Conservation (phyloP, 768 basidiomycete species). For the Cystofilobasidium macerans region DNA sequence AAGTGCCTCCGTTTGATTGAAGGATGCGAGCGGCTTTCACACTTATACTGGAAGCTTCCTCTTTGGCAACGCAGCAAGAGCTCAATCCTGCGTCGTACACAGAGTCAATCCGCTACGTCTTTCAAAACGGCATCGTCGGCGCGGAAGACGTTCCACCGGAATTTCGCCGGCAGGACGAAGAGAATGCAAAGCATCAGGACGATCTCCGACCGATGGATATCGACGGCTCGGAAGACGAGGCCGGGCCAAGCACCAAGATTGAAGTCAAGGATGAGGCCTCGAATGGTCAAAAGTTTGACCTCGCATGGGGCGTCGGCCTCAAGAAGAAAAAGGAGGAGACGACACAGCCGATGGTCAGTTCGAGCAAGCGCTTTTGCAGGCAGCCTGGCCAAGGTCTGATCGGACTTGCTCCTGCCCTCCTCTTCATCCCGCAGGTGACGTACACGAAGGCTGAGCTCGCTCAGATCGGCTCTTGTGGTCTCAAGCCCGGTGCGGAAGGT, state of each 20-base stretch:
- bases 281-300: not conserved
- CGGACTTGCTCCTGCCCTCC: not conserved
- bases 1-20: too few species aligned
- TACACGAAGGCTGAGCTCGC: constrained; percentile 4
- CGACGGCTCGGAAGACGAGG: not conserved
- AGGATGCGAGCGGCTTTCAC: too few species aligned
- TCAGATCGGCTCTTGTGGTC: constrained; percentile 1
- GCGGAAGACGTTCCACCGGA: not conserved
- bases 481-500: not conserved
- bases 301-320: not conserved
- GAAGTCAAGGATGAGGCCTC: not conserved
- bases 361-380: not conserved
- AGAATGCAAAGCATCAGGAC: not conserved
- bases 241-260: too few species aligned
- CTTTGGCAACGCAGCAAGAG: not conserved
- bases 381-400: not conserved
- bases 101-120: not conserved
- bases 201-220: not conserved
- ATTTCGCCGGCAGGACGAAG: not conserved
- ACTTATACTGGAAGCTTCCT: too few species aligned
- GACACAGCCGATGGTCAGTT: not conserved
- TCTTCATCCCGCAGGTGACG: constrained; percentile 6
- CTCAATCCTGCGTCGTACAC: not conserved
- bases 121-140: not conserved
- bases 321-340: not conserved